Evolutionary conservation across 164 flowering plant genomes (phyloP).

Genomic region (Dillenia suffruticosa): DNA sequence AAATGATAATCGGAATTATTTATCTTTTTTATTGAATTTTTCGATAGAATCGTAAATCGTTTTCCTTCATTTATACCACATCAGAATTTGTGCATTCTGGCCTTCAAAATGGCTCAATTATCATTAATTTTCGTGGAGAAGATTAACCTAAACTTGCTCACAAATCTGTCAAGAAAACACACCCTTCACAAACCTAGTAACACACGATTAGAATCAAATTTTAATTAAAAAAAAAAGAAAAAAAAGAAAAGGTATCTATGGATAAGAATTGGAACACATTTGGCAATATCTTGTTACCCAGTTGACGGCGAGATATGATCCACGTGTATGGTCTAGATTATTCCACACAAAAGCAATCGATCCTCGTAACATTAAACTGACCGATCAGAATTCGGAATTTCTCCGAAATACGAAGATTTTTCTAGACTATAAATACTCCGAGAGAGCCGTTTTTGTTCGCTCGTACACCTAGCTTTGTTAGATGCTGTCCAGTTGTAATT

Average conservation of each 20-base stretch:
- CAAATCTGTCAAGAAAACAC: slow-evolving; percentile 22
- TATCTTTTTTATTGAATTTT: no score
- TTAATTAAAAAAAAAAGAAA: neutral
- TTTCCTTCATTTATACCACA: slow-evolving; percentile 14
- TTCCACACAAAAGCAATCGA: slow-evolving; percentile 14
- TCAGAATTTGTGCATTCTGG: slow-evolving; percentile 7
- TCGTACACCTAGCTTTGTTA: neutral
- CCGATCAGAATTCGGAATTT: slow-evolving; percentile 22
- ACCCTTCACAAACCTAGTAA: neutral
- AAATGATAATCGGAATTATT: no score
- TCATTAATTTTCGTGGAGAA: neutral
- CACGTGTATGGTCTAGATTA: slow-evolving; percentile 17
- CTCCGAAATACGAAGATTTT: neutral
- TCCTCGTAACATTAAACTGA: slow-evolving; percentile 9
- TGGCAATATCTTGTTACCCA: neutral
- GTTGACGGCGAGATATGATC: neutral
- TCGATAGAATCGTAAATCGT: slow-evolving; percentile 6
- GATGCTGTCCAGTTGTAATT: no score
- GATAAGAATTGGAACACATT: slow-evolving; percentile 4
- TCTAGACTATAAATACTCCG: slow-evolving; percentile 16
- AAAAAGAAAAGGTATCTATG: neutral
- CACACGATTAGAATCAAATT: no score
- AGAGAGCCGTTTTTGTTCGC: neutral
- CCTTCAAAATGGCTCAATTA: neutral
- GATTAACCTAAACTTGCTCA: neutral